These are phyloP conservation scores for Agrocybe chaxingu DNA, from an alignment of 768 basidiomycete species.

Conservation along the genomic window DNA sequence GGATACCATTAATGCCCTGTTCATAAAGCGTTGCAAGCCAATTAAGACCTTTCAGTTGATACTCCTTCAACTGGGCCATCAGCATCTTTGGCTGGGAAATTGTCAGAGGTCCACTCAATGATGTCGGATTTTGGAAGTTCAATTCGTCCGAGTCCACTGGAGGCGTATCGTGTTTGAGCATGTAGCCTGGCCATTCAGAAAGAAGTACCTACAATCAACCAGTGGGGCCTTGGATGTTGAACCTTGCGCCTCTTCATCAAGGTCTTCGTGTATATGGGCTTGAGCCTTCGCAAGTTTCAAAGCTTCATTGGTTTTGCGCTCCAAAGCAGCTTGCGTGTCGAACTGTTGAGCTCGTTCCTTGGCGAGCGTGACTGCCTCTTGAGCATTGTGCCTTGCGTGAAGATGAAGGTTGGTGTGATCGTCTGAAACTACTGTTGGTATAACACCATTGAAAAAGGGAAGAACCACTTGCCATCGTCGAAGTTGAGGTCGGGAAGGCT, in stretches of 20 bases:
- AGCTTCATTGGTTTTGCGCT: slow-evolving; percentile 79
- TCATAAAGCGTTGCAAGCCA: slow-evolving; percentile 98
- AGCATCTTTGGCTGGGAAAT: slow-evolving; percentile 94
- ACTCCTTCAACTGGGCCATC: slow-evolving; percentile 96
- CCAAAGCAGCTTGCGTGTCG: slow-evolving; percentile 77
- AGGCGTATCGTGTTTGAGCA: background rate
- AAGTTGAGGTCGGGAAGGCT: slow-evolving; percentile 79
- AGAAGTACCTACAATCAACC: slow-evolving; percentile 60
- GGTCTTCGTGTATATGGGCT: slow-evolving; percentile 41
- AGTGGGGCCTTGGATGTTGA: slow-evolving; percentile 40
- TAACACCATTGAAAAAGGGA: background rate
- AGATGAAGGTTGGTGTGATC: slow-evolving; percentile 82
- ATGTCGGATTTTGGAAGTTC: slow-evolving; percentile 98
- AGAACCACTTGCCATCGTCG: slow-evolving; percentile 68
- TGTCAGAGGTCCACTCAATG: slow-evolving; percentile 77
- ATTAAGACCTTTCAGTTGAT: slow-evolving; percentile 95
- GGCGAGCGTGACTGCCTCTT: slow-evolving; percentile 80
- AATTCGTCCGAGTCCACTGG: slow-evolving; percentile 94
- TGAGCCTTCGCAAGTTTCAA: slow-evolving; percentile 62
- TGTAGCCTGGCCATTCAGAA: slow-evolving; percentile 15
- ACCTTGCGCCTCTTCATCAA: slow-evolving; percentile 30
- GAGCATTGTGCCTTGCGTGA: slow-evolving; percentile 87
- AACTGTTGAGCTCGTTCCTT: slow-evolving; percentile 80
- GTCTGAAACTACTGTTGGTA: slow-evolving; percentile 41
- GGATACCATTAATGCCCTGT: slow-evolving; percentile 98